Evolutionary conservation across 768 basidiomycete species (phyloP).

Genomic region (Fomitopsis pulvina): DNA sequence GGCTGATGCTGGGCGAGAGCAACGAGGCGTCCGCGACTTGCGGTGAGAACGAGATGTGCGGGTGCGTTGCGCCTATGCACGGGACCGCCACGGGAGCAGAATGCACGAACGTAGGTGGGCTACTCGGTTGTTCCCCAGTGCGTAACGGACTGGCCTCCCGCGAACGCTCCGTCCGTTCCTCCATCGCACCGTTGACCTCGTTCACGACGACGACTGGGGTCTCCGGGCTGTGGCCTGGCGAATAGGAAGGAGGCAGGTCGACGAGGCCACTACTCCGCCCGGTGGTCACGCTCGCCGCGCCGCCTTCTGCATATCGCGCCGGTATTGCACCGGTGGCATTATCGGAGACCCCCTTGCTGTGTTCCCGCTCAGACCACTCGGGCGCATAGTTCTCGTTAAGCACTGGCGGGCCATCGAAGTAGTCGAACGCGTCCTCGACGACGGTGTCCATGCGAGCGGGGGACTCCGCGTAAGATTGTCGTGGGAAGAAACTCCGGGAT

Average conservation of each 20-base stretch:
- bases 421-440: slow-evolving; percentile 46
- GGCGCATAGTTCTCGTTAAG: slow-evolving; percentile 40
- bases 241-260: slow-evolving; percentile 6
- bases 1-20: slow-evolving; percentile 19
- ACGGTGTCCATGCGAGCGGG: slow-evolving; percentile 19
- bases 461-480: slow-evolving; percentile 9
- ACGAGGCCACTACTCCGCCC: slow-evolving; percentile 18
- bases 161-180: slow-evolving; percentile 26
- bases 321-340: slow-evolving; percentile 9
- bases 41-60: slow-evolving; percentile 27
- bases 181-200: slow-evolving; percentile 24
- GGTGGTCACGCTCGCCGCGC: slow-evolving; percentile 16
- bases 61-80: slow-evolving; percentile 20
- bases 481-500: slow-evolving; percentile 19
- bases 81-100: slow-evolving; percentile 18
- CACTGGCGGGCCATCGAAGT: slow-evolving; percentile 49
- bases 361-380: background rate
- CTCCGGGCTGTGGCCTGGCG: slow-evolving; percentile 3
- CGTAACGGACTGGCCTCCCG: slow-evolving; percentile 14
- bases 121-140: background rate
- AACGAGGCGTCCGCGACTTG: slow-evolving; percentile 21
- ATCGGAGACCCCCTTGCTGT: background rate
- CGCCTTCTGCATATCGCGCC: slow-evolving; percentile 17
- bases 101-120: slow-evolving; percentile 1
- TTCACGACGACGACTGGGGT: slow-evolving; percentile 30